Base-by-base conservation (phyloP, 495 filamentous ascomycete species). In the Niebla homalea region DNA sequence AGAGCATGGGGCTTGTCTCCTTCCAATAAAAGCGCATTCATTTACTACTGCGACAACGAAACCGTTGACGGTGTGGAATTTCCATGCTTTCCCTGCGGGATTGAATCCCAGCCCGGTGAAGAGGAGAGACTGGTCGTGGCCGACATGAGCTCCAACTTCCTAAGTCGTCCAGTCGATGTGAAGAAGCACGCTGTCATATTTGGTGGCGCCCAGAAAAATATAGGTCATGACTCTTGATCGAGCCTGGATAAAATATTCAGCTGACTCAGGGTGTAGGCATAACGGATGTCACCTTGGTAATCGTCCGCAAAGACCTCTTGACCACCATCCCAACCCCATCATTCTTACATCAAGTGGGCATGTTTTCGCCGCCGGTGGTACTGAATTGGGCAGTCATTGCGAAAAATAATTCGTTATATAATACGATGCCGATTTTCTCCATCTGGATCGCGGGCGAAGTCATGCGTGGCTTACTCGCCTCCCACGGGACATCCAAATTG, bases 41-140 rank as follows among this genome's bases (percentile, higher is more conserved):
- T 89, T 5, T 96, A 96, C 67, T 87, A 79, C 59, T 96, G 90
- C 66, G 87, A 92, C 64, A 96, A 96, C 55, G 90, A 96, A 72
- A 90, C 86, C 0, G 85, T 90, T 5, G 89, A 95, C 64, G 90
- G 92, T 43, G 87, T 96, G n/a, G 90, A 97, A 61, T 95, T 89
- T 59, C 87, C 83, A 14, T 60, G 54, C 3, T 88, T 93, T 59
- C 89, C 90, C 14, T 64, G 73, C 46, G 62, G 66, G 26, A 70
- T 87, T 20, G 78, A 77, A 49, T 53, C 70, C 2, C 75, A 78
- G 42, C 76, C 73, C 15, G 68, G 73, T 42, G 74, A 78, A 47
- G 75, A 76, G 37, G 75, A 79, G 42, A 75, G 77, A 2, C 69
- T 92, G 18, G 82, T 92, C 11, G 78, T 87, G 22, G 85, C 82